Percentiles rank a stretch among this genome's conserved stretches.
phyloP scores from a whole-genome alignment of 164 flowering plant species.

The Tetrastigma voinierianum region DNA sequence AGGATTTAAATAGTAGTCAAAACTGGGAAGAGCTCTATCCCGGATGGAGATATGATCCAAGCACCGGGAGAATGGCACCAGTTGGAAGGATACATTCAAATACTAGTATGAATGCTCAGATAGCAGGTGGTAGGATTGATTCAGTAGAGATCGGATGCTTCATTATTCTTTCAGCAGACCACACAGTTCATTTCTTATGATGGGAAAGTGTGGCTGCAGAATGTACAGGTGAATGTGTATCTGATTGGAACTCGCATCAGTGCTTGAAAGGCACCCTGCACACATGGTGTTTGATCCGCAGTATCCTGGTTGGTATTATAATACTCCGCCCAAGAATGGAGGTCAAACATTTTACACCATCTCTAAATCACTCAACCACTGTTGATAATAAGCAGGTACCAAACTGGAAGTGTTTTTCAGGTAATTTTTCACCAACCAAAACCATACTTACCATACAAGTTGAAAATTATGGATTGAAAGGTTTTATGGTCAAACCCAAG shows the following conservation, averaged over 20 bases:
- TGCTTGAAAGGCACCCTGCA: too few species aligned
- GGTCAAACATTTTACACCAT: slow-evolving; percentile 42
- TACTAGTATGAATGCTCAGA: slow-evolving; percentile 5
- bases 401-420: slow-evolving; percentile 16
- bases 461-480: slow-evolving; percentile 30
- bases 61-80: slow-evolving; percentile 21
- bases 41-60: slow-evolving; percentile 19
- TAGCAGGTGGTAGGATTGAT: slow-evolving; percentile 4
- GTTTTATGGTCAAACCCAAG: slow-evolving; percentile 15
- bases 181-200: not conserved
- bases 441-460: slow-evolving; percentile 26
- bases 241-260: slow-evolving; percentile 53
- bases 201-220: slow-evolving; percentile 33
- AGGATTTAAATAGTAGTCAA: slow-evolving; percentile 11
- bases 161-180: slow-evolving; percentile 12
- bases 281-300: slow-evolving; percentile 95
- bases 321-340: slow-evolving; percentile 73
- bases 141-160: slow-evolving; percentile 3
- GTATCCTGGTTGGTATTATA: slow-evolving; percentile 94
- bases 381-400: slow-evolving; percentile 34
- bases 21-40: slow-evolving; percentile 18
- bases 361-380: slow-evolving; percentile 29
- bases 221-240: slow-evolving; percentile 34
- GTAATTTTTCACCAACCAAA: slow-evolving; percentile 8
- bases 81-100: slow-evolving; percentile 7